Conservation (phyloP, 2,329 filamentous ascomycete species). For the Fusarium brevicatenulatum region DNA sequence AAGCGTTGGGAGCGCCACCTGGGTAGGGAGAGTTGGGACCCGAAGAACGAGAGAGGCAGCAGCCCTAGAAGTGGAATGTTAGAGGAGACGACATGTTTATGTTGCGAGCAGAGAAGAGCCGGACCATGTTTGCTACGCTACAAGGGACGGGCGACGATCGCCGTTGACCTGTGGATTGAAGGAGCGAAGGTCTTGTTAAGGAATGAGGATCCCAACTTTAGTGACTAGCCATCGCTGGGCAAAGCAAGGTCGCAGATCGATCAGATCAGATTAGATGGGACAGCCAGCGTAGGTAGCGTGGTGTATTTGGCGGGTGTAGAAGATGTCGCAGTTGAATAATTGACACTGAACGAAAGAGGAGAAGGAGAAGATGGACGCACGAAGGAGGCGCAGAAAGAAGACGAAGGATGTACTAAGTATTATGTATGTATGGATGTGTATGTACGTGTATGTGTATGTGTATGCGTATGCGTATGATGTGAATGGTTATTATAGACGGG, state of each 20-base stretch:
- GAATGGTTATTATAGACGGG: slow-evolving; percentile 5
- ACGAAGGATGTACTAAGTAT: slow-evolving; percentile 8
- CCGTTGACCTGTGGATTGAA: slow-evolving; percentile 23
- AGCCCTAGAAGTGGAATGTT: slow-evolving; percentile 55
- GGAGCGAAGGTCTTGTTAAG: slow-evolving; percentile 10
- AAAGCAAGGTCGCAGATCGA: slow-evolving; percentile 22
- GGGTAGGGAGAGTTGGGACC: slow-evolving; percentile 66
- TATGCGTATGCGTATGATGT: neutral
- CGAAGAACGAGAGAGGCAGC: slow-evolving; percentile 65
- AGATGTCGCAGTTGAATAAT: neutral
- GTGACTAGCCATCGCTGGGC: slow-evolving; percentile 37
- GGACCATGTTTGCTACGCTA: slow-evolving; percentile 36
- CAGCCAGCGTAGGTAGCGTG: neutral
- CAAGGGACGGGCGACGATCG: slow-evolving; percentile 12
- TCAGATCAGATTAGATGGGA: neutral
- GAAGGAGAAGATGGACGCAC: slow-evolving; percentile 8
- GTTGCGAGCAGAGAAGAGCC: neutral
- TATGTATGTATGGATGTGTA: neutral
- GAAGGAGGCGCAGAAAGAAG: slow-evolving; percentile 22
- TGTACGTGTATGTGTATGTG: neutral
- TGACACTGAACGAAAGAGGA: neutral
- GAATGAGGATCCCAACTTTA: slow-evolving; percentile 34
- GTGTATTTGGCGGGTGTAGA: neutral
- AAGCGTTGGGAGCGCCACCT: slow-evolving; percentile 59
- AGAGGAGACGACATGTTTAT: slow-evolving; percentile 17